Base-by-base conservation (phyloP, 225 moss, liverwort and hornwort genomes). In the Bryoerythrophyllum caledonicum region DNA sequence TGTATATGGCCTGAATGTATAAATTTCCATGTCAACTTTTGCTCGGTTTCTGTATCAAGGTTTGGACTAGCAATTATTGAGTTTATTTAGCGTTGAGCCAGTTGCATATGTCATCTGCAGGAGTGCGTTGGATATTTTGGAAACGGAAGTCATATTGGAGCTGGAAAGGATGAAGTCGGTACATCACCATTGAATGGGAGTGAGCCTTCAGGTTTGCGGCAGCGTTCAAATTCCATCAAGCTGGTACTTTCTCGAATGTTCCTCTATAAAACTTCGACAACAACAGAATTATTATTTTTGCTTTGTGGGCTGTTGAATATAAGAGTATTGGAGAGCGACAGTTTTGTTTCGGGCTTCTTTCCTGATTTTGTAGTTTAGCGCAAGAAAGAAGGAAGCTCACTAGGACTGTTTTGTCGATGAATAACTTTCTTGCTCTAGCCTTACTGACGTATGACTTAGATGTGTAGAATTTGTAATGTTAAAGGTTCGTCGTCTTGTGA, bases 51-150 rank as follows among this genome's bases (percentile, higher is more conserved):
- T 49, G 57, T 71, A 62, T 69, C 37, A 65, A 60, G 46, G 37
- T 56, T 72, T 63, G 51, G 37, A 78, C 67, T 21, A 70, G 8
- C 20, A 23, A 23, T 41, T 61, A 19, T 46, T 63, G 41, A 71
- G 66, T 25, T 55, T 30, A 57, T 73, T 4, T 4, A 74, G 16
- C 27, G 56, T 78, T 75, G 49, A 84, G 55, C 15, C 48, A 52
- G 63, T 20, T 72, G 58, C 78, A 59, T 72, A 24, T 26, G 21
- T 52, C 73, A 46, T 76, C 56, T 63, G 44, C 86, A 94, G 89
- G 79, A 88, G 90, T 70, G 92, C 92, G 20, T 71, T 93, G 51
- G 94, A 96, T 69, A 81, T 89, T 46, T 70, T 91, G 63, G 88
- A 93, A 76, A 76, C 82, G 75, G 88, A 94, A 79, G 83, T 81